Base-by-base conservation (phyloP, 352 stramenopile genomes). In the Pythium rhizo-oryzae region DNA sequence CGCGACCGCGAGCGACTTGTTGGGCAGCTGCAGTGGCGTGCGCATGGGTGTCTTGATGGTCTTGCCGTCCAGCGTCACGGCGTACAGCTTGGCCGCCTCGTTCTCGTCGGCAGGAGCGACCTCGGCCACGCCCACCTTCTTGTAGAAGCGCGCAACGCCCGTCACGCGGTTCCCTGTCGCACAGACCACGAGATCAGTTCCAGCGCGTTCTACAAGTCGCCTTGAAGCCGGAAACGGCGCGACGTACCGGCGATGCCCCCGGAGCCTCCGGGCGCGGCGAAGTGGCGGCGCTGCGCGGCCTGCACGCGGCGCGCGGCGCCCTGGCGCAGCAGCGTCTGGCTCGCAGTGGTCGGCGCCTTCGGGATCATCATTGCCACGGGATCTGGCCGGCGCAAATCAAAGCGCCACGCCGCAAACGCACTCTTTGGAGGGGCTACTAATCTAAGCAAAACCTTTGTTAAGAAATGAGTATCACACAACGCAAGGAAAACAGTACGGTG, bases 1-100 rank as follows among this genome's bases (percentile, higher is more conserved):
- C 0, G 84, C 82, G 57, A 78, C 81, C 21, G 85, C 89, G 71
- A 96, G 75, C 30, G 84, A 75, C 46, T 87, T 81, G 44, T 69
- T 92, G 11, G 86, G 87, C 43, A 96, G 65, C 23, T 59, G 68
- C 62, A 96, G 63, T 2, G 83, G 82, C 52, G 84, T 82, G 62
- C 85, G 84, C 19, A 78, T 71, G 16, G 85, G 84, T 28, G 88
- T 96, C 70, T 92, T 92, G 53, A 94, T 82, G 12, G 79, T 88
- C 75, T 93, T 94, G 43, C 86, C 88, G 52, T 96, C 88, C 55
- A 96, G 74, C 58, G 82, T 93, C 66, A 96, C 85, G 8, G 80
- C 77, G 64, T 82, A 93, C 18, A 79, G n/a, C 44, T 35, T 55
- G 67, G 47, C 57, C 8, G 39, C 25, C 11, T 33, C 51, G 28